Evolutionary conservation across 2,329 filamentous ascomycete genomes (phyloP), one percentile per base, ranked within the genome.

Genomic region (Monosporascus sp.): DNA sequence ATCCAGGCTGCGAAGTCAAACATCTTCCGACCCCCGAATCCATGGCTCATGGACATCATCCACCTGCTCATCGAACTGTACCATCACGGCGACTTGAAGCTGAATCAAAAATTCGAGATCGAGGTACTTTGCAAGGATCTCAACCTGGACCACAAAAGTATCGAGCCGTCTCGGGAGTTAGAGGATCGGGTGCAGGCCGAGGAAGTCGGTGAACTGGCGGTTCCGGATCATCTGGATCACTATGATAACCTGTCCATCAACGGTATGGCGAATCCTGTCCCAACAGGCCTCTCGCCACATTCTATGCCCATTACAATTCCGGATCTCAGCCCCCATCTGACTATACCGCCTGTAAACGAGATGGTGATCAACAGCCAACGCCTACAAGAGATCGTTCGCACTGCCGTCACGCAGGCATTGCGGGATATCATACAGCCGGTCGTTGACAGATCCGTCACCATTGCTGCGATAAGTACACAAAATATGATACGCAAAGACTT

Each of bases 21-120:
- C 14, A 87, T 97, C 9, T 99, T 99, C 74, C 88, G 86, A 53
- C 92, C 93, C 11, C 94, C 94, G 1, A 99, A 99, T 64, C 94
- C 94, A 1, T 99, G 94, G 94, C 72, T 97, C 45, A 96, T 97
- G 89, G 94, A 99, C 64, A 94, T 99, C 51, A 84, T 99, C 52
- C 84, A 90, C 59, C 78, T 97, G 7, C 80, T 99, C 37, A 90
- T 96, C 63, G 95, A 99, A 66, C 80, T 99, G 4, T 99, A 99
- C 66, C 88, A 96, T 65, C 88, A 89, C 64, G 91, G 90, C 16
- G 93, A 97, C 63, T 77, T 99, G 52, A 97, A 97, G 70, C 82
- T 99, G 38, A 97, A 97, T 62, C 85, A 96, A 50, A 99, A 97
- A 65, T 99, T 99, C 63, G 94, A 99, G 71, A 97, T 99, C 54